phyloP scores from a whole-genome alignment of 192 early-diverging fungal species.

The Dimargaris cristalligena region DNA sequence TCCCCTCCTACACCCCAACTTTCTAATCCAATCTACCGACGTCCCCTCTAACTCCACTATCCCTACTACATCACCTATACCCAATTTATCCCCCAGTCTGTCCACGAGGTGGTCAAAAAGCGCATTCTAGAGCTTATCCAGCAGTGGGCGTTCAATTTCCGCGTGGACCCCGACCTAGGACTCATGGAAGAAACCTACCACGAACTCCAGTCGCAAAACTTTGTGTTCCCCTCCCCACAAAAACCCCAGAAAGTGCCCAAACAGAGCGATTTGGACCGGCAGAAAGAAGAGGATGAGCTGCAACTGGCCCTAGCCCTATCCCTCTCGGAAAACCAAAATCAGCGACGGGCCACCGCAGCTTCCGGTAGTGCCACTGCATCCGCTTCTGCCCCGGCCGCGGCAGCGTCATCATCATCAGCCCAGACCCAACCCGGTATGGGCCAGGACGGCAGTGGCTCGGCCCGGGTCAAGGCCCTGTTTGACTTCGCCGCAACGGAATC shows the following conservation, averaged over 20 bases:
- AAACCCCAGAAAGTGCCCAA: constrained; percentile 60
- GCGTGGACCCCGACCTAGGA: constrained; percentile 56
- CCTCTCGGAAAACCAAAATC: constrained; percentile 44
- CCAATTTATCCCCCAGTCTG: constrained; percentile 26
- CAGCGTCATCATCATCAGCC: constrained; percentile 14
- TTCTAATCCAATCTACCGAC: too few species aligned
- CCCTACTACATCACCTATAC: too few species aligned
- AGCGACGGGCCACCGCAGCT: neutral
- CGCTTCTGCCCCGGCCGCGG: constrained; percentile 16
- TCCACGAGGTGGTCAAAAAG: constrained; percentile 64
- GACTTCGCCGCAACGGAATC: constrained; percentile 81
- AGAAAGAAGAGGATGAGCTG: constrained; percentile 89
- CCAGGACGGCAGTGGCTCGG: constrained; percentile 19
- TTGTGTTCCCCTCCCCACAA: constrained; percentile 58
- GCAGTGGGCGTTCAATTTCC: constrained; percentile 77
- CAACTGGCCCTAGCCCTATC: constrained; percentile 85
- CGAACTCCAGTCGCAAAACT: constrained; percentile 15
- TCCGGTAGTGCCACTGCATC: too few species aligned
- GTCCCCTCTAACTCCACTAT: too few species aligned
- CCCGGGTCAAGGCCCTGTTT: constrained; percentile 76
- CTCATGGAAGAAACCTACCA: constrained; percentile 64
- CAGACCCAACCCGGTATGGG: constrained; percentile 13
- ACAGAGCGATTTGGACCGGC: constrained; percentile 53
- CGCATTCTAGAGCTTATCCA: constrained; percentile 78
- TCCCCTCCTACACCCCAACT: too few species aligned